Evolutionary conservation across 495 filamentous ascomycete species (phyloP).

Genomic region (Xylaria flabelliformis): DNA sequence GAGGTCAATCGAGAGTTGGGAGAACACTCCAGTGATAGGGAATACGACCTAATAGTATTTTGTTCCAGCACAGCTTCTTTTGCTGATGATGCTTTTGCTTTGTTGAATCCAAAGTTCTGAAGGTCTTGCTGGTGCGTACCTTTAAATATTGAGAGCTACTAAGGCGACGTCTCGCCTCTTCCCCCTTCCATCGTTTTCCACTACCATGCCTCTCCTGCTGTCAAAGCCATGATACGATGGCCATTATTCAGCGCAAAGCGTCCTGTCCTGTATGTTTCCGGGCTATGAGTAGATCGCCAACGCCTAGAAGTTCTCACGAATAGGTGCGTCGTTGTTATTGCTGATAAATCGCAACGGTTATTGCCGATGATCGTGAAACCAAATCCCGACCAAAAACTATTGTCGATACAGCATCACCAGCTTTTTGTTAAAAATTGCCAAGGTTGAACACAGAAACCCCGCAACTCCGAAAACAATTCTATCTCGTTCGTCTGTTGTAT

Average conservation of each 20-base stretch:
- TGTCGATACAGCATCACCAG: too few relatives aligned
- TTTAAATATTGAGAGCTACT: conserved; percentile 2
- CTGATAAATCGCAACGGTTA: conserved; percentile 5
- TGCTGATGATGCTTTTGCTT: not conserved
- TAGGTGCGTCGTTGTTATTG: not conserved
- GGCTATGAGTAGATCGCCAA: not conserved
- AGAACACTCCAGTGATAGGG: not conserved
- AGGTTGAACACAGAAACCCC: not conserved
- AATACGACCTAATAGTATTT: not conserved
- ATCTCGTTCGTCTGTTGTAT: not conserved
- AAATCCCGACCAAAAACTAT: not conserved
- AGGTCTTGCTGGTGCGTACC: not conserved
- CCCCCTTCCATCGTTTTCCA: too few relatives aligned
- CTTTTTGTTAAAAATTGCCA: not conserved
- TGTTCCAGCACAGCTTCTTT: not conserved
- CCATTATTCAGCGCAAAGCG: not conserved
- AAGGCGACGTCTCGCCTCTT: too few relatives aligned
- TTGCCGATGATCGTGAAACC: not conserved
- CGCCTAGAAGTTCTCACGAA: not conserved
- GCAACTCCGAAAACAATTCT: not conserved
- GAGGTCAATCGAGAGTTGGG: not conserved
- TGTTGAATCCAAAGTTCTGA: not conserved
- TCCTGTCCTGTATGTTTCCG: not conserved
- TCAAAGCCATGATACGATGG: too few relatives aligned
- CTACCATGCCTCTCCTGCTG: not conserved